Base-by-base conservation (phyloP, 1,284 basidiomycete species). In the Pascua sp. region DNA sequence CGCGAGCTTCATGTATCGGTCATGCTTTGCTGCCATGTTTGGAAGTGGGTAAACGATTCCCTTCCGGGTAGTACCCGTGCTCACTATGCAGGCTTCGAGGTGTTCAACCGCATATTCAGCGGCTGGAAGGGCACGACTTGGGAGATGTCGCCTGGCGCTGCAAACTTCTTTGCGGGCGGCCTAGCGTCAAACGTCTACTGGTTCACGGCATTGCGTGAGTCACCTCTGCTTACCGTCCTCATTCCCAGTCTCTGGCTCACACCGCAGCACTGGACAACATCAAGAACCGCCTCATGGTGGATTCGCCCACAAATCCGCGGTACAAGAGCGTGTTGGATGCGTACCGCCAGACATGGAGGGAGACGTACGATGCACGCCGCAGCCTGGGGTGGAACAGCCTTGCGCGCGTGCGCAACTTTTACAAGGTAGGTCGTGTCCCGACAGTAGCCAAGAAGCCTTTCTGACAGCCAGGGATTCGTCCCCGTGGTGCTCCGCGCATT, bases 261-360 rank as follows among this genome's bases (percentile, higher is more conserved):
- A 42, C 39, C 3, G 17, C 51, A 75, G 73, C 73, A 5, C 42
- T 74, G 52, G 76, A 78, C 61, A 75, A 76, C 50, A 66, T 78
- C 54, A 78, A 78, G 63, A 77, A 76, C 55, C 54, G 75, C 39
- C 75, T 78, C 55, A 77, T 77, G 75, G 69, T 66, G 52, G 76
- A 78, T 60, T 67, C 67, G 15, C 65, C 76, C 11, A 69, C 67
- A 11, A 62, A 65, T n/a, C 74, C 76, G 7, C 55, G 65, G 39
- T 78, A 73, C 54, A 62, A 62, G 32, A 65, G 68, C 44, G 73
- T 74, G 9, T 47, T 65, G 17, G 68, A 73, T 51, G 72, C 73
- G 5, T 75, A 76, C 54, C 40, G 65, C 17, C 68, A 65, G 59
- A 66, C 62, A 12, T 78, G 69, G 73, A 53, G 61, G 47, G 72